Conservation (phyloP, 495 filamentous ascomycete genomes). For the Lindgomyces ingoldianus region DNA sequence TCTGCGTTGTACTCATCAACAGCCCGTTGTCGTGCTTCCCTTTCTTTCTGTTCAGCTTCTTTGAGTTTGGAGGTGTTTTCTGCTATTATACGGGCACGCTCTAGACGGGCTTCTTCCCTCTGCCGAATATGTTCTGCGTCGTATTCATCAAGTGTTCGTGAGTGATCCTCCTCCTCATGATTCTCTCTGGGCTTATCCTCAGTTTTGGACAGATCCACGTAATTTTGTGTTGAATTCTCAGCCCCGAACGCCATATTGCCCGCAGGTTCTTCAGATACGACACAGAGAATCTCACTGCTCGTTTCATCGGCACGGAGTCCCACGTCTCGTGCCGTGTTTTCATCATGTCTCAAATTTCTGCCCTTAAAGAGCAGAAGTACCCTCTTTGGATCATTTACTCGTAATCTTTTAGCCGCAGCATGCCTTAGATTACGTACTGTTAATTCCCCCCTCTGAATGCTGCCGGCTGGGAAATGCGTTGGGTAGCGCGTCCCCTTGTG, state of each 20-base stretch:
- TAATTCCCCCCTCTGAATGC: conserved; percentile 75
- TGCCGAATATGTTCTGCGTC: too few relatives aligned
- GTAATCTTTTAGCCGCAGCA: conserved; percentile 63
- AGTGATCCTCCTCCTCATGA: too few relatives aligned
- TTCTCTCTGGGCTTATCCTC: too few relatives aligned
- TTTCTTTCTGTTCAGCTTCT: conserved; percentile 24
- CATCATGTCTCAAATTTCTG: conserved; percentile 67
- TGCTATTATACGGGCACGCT: too few relatives aligned
- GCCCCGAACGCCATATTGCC: conserved; percentile 27
- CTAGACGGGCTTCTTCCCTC: too few relatives aligned
- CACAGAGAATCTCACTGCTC: conserved; percentile 72
- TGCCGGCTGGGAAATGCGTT: conserved; percentile 76
- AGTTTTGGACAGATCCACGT: too few relatives aligned
- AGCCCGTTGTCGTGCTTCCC: conserved; percentile 29
- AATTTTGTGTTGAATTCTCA: too few relatives aligned
- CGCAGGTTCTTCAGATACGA: conserved; percentile 52
- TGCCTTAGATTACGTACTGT: conserved; percentile 66
- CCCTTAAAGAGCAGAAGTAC: conserved; percentile 84
- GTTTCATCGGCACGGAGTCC: conserved; percentile 64
- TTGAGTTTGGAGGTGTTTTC: conserved; percentile 31
- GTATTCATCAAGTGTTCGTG: too few relatives aligned
- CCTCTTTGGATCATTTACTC: conserved; percentile 58
- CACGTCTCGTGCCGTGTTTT: conserved; percentile 66
- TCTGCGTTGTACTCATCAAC: conserved; percentile 32
- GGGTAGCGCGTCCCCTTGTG: conserved; percentile 69